Percentiles rank a stretch among this genome's conserved stretches.
Evolutionary conservation across 305 asterid species (phyloP).

Genomic region (Fraxinus latifolia): DNA sequence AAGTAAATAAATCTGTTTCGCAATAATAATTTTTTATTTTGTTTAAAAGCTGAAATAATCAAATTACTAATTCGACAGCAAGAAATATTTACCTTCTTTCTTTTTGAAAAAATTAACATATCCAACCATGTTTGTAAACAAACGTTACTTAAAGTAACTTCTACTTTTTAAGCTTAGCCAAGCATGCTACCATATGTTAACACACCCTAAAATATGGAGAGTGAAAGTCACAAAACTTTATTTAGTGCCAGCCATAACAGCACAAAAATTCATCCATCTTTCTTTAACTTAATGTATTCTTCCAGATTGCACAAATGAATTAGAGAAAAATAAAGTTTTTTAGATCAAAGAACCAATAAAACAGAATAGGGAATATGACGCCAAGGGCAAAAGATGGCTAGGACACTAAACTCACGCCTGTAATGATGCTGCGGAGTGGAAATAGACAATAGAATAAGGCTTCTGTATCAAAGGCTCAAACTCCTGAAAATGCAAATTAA

Average conservation of each 20-base stretch:
- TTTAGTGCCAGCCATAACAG: not conserved
- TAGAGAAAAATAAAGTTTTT: not conserved
- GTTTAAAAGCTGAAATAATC: not conserved
- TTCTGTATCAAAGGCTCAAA: constrained; percentile 95
- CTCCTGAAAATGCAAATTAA: constrained; percentile 54
- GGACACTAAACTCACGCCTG: constrained; percentile 58
- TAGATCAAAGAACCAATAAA: not conserved
- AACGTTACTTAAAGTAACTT: not conserved
- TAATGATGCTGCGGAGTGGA: constrained; percentile 91
- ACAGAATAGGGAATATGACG: not conserved
- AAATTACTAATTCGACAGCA: not conserved
- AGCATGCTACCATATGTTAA: not conserved
- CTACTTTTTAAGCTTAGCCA: not conserved
- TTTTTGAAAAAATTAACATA: too few species aligned
- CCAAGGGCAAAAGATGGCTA: not conserved
- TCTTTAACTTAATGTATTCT: not conserved
- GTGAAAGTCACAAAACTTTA: not conserved
- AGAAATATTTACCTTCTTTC: not conserved
- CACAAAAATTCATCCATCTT: not conserved
- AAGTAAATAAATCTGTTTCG: not conserved
- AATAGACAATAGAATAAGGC: constrained; percentile 83
- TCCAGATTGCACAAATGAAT: not conserved
- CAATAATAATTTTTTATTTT: not conserved
- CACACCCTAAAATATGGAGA: not conserved
- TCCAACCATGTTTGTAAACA: not conserved